Evolutionary conservation across 768 basidiomycete genomes (phyloP), one percentile per base, ranked within the genome.

Genomic region (Auricularia cornea): DNA sequence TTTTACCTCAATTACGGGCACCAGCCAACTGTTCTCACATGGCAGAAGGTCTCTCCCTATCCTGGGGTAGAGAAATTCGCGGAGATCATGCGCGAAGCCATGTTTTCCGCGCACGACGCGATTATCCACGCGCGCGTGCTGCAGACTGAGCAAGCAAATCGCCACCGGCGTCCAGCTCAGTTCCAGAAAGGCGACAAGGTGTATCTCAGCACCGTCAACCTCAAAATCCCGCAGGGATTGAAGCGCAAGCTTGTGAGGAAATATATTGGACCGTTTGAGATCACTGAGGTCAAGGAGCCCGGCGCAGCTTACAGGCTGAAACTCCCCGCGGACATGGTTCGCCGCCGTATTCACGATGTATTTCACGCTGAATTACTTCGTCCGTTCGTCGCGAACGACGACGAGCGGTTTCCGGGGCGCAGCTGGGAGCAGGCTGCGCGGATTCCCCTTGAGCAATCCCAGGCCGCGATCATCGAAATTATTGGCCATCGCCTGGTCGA

Each of bases 221-320:
- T 81, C 0, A 54, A 64, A 1, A 31, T 78, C 10, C 77, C 73
- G 3, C 75, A 73, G 32, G 73, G 70, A 6, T 51, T 72, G 3
- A 75, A 76, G 0, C 26, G 66, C 3, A 80, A 79, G 57, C 66
- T 81, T 0, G 28, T 71, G 0, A 79, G 76, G 0, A 74, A 74
- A 40, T 79, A 66, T 60, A 68, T 80, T 14, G 77, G 80, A 5
- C 80, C 78, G 0, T 80, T 72, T 61, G 59, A 66, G 2, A 70
- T 80, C 0, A 1, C 68, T 0, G 38, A 3, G 1, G 63, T 48
- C 66, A 20, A 66, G 64, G 1, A 23, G 64, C 23, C 67, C 68
- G 0, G 66, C 62, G 67, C 68, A 3, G 48, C 64, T 2, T 74
- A 73, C 61, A 67, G 64, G 1, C 65, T 74, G 18, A 69, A 70